A percentile compares a stretch with the other conserved stretches of the same genome.
phyloP scores from a whole-genome alignment of 1,139 yeast genomes.

The Wickerhamomyces sp. region DNA sequence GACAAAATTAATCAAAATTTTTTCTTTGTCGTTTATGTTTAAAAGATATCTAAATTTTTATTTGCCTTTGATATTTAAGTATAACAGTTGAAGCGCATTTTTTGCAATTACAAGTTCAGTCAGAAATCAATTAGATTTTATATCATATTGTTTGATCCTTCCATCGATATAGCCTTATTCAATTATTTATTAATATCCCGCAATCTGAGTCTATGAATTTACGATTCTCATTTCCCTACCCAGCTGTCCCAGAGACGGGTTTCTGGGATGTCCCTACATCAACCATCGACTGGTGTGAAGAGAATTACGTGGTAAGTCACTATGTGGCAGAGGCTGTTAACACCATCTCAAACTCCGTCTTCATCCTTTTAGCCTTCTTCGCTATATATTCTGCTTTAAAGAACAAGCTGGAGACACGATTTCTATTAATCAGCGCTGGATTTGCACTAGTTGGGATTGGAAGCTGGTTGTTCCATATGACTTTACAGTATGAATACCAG shows the following conservation, averaged over 20 bases:
- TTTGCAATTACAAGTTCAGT: too few relatives aligned
- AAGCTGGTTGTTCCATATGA: constrained; percentile 95
- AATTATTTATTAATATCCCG: too few relatives aligned
- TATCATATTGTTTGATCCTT: too few relatives aligned
- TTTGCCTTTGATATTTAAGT: too few relatives aligned
- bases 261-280: constrained; percentile 33
- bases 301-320: constrained; percentile 73
- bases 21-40: too few relatives aligned
- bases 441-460: constrained; percentile 89
- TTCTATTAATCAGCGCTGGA: constrained; percentile 68
- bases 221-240: constrained; percentile 36
- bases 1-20: too few relatives aligned
- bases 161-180: too few relatives aligned
- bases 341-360: constrained; percentile 67
- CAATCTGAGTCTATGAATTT: constrained; percentile 27
- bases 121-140: too few relatives aligned
- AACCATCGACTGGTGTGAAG: constrained; percentile 94
- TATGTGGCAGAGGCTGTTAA: constrained; percentile 81
- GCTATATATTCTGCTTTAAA: constrained; percentile 48
- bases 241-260: constrained; percentile 28
- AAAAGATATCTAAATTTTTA: too few relatives aligned
- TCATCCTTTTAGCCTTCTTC: constrained; percentile 50
- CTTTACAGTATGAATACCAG: constrained; percentile 82
- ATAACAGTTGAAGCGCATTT: too few relatives aligned
- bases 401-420: constrained; percentile 65